Evolutionary conservation across 2,329 filamentous ascomycete genomes (phyloP).

Genomic region (Fusarium irregulare): DNA sequence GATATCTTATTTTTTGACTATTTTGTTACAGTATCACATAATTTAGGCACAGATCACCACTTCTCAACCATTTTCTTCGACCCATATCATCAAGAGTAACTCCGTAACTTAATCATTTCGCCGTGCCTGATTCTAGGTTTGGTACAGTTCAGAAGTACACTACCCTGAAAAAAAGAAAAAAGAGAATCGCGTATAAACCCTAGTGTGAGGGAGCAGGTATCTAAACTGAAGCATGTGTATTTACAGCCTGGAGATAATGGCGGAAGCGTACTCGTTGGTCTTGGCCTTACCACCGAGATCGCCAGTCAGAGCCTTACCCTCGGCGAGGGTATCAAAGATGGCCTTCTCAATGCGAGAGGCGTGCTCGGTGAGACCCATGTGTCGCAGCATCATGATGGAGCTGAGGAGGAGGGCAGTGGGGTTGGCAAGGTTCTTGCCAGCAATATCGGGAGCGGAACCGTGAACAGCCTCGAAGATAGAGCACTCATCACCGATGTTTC

Average conservation of each 20-base stretch:
- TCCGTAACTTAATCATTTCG: conserved; percentile 46
- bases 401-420: conserved; percentile 94
- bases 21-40: conserved; percentile 17
- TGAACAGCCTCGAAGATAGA: conserved; percentile 99
- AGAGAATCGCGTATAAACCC: conserved; percentile 38
- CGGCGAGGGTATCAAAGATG: conserved; percentile 92
- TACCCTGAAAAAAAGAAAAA: conserved; percentile 43
- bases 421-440: conserved; percentile 95
- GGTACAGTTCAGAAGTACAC: conserved; percentile 49
- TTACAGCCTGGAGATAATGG: conserved; percentile 82
- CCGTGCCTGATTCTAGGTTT: conserved; percentile 47
- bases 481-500: conserved; percentile 99
- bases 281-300: conserved; percentile 96
- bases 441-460: conserved; percentile 96
- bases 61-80: conserved; percentile 22
- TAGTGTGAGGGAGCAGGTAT: conserved; percentile 41
- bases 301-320: conserved; percentile 96
- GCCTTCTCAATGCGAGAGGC: conserved; percentile 91
- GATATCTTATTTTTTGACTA: conserved; percentile 9
- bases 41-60: conserved; percentile 14
- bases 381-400: conserved; percentile 99
- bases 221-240: conserved; percentile 41
- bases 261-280: conserved; percentile 92
- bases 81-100: conserved; percentile 34
- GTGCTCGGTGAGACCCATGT: conserved; percentile 91